A percentile compares a stretch with the other conserved stretches of the same genome.
Evolutionary conservation across 1,284 basidiomycete genomes (phyloP).

Genomic region (Porodaedalea pini): DNA sequence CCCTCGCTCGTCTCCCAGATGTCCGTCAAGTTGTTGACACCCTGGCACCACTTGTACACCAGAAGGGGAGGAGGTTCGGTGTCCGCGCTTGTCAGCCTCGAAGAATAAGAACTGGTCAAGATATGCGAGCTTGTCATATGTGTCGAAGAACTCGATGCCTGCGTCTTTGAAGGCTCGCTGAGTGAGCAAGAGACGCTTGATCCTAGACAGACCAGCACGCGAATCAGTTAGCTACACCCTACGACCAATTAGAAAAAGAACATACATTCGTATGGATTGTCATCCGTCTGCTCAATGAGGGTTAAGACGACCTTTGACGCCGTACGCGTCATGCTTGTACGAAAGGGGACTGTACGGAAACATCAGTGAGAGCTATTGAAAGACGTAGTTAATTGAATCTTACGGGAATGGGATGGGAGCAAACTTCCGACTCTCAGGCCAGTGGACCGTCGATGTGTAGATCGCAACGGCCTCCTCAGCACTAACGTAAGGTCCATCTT

Average conservation of each 20-base stretch:
- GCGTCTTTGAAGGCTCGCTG: constrained; percentile 97
- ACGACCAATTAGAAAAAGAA: neutral
- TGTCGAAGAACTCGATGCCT: constrained; percentile 94
- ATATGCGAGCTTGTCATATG: constrained; percentile 95
- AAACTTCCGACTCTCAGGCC: no score
- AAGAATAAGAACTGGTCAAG: constrained; percentile 89
- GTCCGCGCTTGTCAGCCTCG: constrained; percentile 93
- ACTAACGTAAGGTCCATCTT: no score
- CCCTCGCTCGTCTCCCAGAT: constrained; percentile 97
- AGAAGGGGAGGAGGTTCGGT: constrained; percentile 94
- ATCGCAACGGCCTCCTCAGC: no score
- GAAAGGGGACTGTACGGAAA: no score
- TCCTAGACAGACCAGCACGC: constrained; percentile 77
- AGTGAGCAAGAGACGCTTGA: constrained; percentile 91
- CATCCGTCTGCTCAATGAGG: no score
- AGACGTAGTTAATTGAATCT: no score
- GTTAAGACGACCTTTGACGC: no score
- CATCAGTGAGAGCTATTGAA: no score
- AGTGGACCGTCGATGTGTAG: no score
- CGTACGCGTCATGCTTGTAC: no score
- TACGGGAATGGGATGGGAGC: no score
- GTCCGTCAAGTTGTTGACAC: constrained; percentile 90
- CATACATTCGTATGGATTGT: constrained; percentile 87
- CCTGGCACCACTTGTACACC: constrained; percentile 97
- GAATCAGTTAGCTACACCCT: constrained; percentile 17